Conservation (phyloP, 768 basidiomycete genomes). For the Lyophyllum semitale region DNA sequence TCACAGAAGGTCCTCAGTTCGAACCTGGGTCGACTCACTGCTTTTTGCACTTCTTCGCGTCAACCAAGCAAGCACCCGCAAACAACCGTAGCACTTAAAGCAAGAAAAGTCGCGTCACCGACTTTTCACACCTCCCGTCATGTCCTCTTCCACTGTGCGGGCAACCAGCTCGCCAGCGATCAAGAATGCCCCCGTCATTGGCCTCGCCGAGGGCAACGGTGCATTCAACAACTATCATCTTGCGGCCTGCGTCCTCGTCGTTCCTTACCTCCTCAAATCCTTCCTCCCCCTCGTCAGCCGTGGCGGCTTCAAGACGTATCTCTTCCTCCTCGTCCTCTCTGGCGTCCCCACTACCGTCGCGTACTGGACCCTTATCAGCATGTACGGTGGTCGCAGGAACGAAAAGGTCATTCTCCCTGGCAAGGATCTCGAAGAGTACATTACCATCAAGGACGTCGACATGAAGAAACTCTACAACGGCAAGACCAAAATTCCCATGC, state of each 20-base stretch:
- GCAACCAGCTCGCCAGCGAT: conserved; percentile 75
- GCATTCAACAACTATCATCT: conserved; percentile 83
- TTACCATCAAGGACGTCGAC: conserved; percentile 83
- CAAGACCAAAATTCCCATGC: conserved; percentile 95
- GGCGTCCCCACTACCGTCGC: conserved; percentile 77
- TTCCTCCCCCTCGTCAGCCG: conserved; percentile 80
- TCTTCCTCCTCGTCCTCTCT: conserved; percentile 74
- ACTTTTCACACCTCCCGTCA: conserved; percentile 18
- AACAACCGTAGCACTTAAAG: background rate
- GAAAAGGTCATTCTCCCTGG: conserved; percentile 85
- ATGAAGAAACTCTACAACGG: conserved; percentile 79
- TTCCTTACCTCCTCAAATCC: conserved; percentile 85
- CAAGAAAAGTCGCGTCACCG: conserved; percentile 2
- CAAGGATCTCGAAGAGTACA: conserved; percentile 86
- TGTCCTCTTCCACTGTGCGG: conserved; percentile 50
- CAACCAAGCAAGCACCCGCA: conserved; percentile 1
- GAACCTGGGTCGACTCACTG: conserved; percentile 13
- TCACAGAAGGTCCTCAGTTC: conserved; percentile 17
- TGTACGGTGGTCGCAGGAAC: conserved; percentile 78
- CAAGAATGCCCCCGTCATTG: conserved; percentile 81
- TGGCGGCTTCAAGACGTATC: conserved; percentile 84
- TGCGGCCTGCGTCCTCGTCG: conserved; percentile 70
- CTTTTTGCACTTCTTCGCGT: background rate
- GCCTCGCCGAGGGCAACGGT: conserved; percentile 85
- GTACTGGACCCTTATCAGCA: conserved; percentile 91